These are phyloP conservation scores for Canavalia ensiformis DNA, from an alignment of 306 rosid species.

Conservation along the genomic window DNA sequence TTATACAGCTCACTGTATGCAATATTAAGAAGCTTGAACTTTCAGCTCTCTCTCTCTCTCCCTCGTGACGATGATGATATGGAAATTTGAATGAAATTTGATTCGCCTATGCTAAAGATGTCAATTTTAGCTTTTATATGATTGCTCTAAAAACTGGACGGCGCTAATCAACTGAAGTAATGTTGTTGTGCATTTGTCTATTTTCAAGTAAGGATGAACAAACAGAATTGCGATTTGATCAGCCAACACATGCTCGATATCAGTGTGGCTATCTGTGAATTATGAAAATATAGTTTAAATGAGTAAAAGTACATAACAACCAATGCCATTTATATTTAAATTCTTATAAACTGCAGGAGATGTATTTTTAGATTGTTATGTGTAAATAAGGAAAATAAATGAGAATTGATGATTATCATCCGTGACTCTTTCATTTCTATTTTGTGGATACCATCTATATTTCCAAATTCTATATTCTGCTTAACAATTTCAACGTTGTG, in stretches of 20 bases:
- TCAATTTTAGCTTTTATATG: too few relatives aligned
- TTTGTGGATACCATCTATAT: not conserved
- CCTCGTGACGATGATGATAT: too few relatives aligned
- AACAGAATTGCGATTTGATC: not conserved
- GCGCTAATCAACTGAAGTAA: too few relatives aligned
- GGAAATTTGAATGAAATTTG: not conserved
- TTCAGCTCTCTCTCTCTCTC: not conserved
- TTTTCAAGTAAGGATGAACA: not conserved
- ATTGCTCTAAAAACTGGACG: too few relatives aligned
- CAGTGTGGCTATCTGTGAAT: too few relatives aligned
- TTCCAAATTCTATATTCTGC: not conserved
- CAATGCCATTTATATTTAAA: not conserved
- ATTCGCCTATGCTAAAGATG: too few relatives aligned
- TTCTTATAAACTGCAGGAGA: not conserved
- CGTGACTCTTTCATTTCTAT: not conserved
- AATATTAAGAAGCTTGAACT: not conserved
- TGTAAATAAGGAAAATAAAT: not conserved
- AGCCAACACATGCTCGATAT: too few relatives aligned
- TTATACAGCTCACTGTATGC: not conserved
- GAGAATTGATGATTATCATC: not conserved
- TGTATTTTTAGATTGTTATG: not conserved
- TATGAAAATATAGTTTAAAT: too few relatives aligned
- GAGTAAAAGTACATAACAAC: too few relatives aligned
- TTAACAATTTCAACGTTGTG: constrained; percentile 4
- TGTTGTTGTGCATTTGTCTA: not conserved